Evolutionary conservation across 2,329 filamentous ascomycete species (phyloP), one percentile per base, ranked within the genome.

Genomic region (Botryotinia calthae): DNA sequence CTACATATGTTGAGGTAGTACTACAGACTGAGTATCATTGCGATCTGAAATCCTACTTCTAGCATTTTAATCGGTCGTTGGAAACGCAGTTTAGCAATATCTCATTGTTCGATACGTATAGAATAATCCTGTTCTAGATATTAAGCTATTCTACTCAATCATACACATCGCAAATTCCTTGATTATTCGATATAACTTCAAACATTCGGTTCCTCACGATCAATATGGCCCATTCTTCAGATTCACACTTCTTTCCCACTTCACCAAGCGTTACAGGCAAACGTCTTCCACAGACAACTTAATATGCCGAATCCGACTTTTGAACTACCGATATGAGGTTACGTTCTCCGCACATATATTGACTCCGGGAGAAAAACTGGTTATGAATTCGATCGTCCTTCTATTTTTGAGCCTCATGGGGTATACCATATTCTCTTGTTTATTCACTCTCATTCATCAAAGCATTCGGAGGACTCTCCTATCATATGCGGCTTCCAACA

Each of bases 311-410:
- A 10, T 76, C 22, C 61, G 58, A 12, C 69, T 76, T 6, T 68
- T 72, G 46, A 73, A 76, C 34, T 84, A 85, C 75, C 83, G 81
- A 71, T 85, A 84, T 74, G 83, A 85, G 76, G 83, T 85, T 64
- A 85, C 83, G 4, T 84, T 82, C 72, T 81, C 82, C 9, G 76
- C 83, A 10, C 85, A 84, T 74, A 79, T 84, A 37, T 81, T 85
- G 81, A 84, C 82, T 0, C 80, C 82, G 1, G 79, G 76, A 64
- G 84, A 85, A 75, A 85, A 84, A 72, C 74, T 82, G 14, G 79
- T 82, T 18, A 80, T 83, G 73, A 84, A 85, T 73, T 77, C 79
- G 9, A 82, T 84, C 65, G 79, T 84, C 37, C 54, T 84, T 1
- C 14, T 75, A 22, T 58, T 73, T 22, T 54, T 75, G 34, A 25